Evolutionary conservation across 2,329 filamentous ascomycete species (phyloP), one percentile per base, ranked within the genome.

Genomic region (Dactylellina cionopaga): DNA sequence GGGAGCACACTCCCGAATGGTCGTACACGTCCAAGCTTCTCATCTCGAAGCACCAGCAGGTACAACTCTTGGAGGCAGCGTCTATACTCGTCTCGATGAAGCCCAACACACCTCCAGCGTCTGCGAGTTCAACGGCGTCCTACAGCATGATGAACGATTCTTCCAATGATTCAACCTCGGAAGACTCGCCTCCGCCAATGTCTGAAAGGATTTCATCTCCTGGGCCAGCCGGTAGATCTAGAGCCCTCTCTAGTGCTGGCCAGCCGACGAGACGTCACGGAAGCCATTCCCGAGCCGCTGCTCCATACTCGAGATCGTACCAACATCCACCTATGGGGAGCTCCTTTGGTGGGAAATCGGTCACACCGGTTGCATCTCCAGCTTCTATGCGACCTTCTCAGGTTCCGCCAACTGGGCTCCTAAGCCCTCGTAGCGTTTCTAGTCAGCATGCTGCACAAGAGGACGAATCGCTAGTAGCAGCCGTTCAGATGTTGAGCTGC

Each of bases 1-100:
- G 95, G 95, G 95, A 99, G 84, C 95, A 99, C 83, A 96, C 96
- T 81, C 94, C 95, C 76, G 92, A 96, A 83, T 99, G 95, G 95
- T 91, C 93, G 56, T 90, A 90, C 80, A 99, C 95, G 63, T 98
- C 95, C 77, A 98, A 98, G 83, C 85, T 98, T 80, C 89, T 98
- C 80, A 98, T 99, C 78, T 98, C 94, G 77, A 99, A 99, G 86
- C 95, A 99, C 81, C 95, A 99, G 83, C 95, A 99, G 84, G 95
- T 99, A 58, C 95, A 99, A 81, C 86, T 99, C 72, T 87, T 99
- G 71, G 95, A 99, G 82, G 95, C 95, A 39, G 95, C 95, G 37
- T 96, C 92, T n/a, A 95, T 98, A 56, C 85, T 99, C 75, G 90
- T 98, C 69, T 89, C 89, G 78, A 98, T 99, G 93, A 97, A 90